Evolutionary conservation across 441 rosid genomes (phyloP).

Genomic region (Manihot esculenta): DNA sequence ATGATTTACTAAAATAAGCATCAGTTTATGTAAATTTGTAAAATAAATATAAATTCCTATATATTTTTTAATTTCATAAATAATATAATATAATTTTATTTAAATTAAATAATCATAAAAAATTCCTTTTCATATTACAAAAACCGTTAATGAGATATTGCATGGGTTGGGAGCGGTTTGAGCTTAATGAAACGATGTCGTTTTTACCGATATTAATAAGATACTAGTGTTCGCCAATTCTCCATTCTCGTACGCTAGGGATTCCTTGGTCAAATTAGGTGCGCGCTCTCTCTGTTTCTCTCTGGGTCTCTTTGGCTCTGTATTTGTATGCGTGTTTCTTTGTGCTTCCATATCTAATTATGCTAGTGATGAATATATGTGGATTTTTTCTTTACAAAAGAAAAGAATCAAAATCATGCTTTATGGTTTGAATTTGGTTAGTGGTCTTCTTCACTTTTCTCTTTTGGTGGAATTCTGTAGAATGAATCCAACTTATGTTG

Average conservation of each 20-base stretch:
- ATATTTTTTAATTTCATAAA: no score
- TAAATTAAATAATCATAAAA: no score
- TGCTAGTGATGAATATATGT: background rate
- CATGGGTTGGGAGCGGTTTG: background rate
- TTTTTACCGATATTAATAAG: background rate
- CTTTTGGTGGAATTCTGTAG: background rate
- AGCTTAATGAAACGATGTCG: background rate
- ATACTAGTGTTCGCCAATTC: no score
- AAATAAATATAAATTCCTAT: no score
- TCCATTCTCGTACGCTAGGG: background rate
- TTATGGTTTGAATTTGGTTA: background rate
- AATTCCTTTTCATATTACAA: background rate
- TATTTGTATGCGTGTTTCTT: no score
- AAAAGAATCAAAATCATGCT: background rate
- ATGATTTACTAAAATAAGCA: no score
- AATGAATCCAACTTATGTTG: background rate
- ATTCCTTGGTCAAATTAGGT: slow-evolving; percentile 12
- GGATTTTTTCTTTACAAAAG: background rate
- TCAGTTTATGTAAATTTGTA: no score
- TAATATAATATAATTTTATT: no score
- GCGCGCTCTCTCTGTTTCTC: background rate
- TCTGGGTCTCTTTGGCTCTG: no score
- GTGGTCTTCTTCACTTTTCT: background rate
- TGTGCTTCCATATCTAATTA: background rate
- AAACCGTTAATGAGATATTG: background rate